Conservation (phyloP, 805 yeast species). For the Saturnispora sekii region DNA sequence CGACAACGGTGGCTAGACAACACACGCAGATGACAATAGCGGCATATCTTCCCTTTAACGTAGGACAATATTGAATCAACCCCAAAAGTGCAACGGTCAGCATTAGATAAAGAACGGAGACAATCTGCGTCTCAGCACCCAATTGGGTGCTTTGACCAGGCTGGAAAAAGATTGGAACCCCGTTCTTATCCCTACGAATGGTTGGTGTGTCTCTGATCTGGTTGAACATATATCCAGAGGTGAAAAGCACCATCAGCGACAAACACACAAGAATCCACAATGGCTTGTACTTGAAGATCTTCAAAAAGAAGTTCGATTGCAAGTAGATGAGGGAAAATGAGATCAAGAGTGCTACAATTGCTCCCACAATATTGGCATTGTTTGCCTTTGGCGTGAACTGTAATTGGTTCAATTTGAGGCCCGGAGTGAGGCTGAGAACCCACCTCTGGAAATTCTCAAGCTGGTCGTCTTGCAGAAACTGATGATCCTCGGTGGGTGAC, state of each 20-base stretch:
- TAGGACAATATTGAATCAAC: slow-evolving; percentile 50
- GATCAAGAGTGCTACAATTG: slow-evolving; percentile 29
- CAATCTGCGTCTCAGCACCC: slow-evolving; percentile 83
- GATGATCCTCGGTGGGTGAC: slow-evolving; percentile 30
- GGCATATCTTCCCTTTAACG: slow-evolving; percentile 35
- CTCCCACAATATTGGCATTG: slow-evolving; percentile 21
- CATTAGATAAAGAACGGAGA: slow-evolving; percentile 63
- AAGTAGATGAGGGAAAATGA: slow-evolving; percentile 18
- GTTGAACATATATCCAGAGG: slow-evolving; percentile 90
- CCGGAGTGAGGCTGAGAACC: slow-evolving; percentile 7
- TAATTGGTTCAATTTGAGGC: slow-evolving; percentile 2
- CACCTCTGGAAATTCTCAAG: slow-evolving; percentile 15
- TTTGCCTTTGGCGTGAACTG: neutral
- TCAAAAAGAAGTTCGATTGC: slow-evolving; percentile 27
- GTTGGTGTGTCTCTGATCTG: slow-evolving; percentile 68
- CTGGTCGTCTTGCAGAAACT: slow-evolving; percentile 37
- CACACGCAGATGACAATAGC: slow-evolving; percentile 18
- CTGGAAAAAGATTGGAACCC: slow-evolving; percentile 29
- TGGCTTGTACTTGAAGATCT: slow-evolving; percentile 39
- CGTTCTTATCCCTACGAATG: slow-evolving; percentile 35
- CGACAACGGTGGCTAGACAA: too few species aligned
- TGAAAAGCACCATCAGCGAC: slow-evolving; percentile 59
- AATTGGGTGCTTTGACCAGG: slow-evolving; percentile 68
- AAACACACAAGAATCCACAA: slow-evolving; percentile 68
- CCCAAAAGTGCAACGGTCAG: slow-evolving; percentile 52